Evolutionary conservation across 306 rosid genomes (phyloP).

Genomic region (Pachyrhizus erosus): DNA sequence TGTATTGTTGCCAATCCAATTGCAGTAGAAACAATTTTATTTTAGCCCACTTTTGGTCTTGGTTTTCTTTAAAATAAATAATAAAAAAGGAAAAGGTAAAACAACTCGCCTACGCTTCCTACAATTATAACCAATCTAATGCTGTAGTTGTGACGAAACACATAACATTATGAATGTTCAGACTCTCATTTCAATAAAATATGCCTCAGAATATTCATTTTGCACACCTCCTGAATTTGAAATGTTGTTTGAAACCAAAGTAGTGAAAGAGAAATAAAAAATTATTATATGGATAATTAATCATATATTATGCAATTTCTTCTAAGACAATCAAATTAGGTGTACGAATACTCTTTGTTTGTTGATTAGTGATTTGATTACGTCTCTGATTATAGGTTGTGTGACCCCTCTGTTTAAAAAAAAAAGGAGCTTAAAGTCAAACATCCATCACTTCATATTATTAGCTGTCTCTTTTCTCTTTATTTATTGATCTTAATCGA

Average conservation of each 20-base stretch:
- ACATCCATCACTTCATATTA: slow-evolving; percentile 36
- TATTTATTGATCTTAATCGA: slow-evolving; percentile 46
- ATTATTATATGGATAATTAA: background rate
- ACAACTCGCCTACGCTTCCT: background rate
- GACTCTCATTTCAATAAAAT: background rate
- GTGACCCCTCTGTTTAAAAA: slow-evolving; percentile 29
- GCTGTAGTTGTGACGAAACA: background rate
- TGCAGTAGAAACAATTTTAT: background rate
- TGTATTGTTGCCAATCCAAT: background rate
- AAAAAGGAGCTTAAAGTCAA: slow-evolving; percentile 23
- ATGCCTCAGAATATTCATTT: slow-evolving; percentile 50
- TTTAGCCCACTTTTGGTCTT: background rate
- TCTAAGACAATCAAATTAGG: slow-evolving; percentile 32
- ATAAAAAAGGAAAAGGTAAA: background rate
- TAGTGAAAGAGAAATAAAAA: background rate
- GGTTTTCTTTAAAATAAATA: background rate
- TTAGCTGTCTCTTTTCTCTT: slow-evolving; percentile 24
- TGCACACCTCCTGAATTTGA: background rate
- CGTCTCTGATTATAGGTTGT: slow-evolving; percentile 45
- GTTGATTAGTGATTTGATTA: slow-evolving; percentile 49
- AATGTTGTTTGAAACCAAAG: slow-evolving; percentile 25
- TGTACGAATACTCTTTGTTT: slow-evolving; percentile 33
- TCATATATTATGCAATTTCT: background rate
- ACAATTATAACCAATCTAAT: background rate
- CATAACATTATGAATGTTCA: background rate